Base-by-base conservation (phyloP, 805 yeast species). In the Myxozyma udenii region DNA sequence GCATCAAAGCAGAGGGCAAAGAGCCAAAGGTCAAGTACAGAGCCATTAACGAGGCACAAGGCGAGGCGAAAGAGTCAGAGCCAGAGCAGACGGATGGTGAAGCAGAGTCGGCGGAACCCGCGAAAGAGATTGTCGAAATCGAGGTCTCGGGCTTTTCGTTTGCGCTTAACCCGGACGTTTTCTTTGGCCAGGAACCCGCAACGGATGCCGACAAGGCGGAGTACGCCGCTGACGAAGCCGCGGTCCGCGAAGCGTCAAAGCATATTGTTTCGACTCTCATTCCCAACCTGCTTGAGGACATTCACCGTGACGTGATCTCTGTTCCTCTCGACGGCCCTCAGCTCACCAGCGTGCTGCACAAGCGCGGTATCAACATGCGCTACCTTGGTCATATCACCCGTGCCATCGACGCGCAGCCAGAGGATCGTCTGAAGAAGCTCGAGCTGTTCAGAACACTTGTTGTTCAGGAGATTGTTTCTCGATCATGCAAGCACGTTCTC, bases 311-410 rank as follows among this genome's bases (percentile, higher is more conserved):
- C 37, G 68, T 72, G 19, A 57, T 68, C 7, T 71, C 76, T 44
- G 78, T 83, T 35, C 96, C 98, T 40, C 73, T 85, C 50, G 95
- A 89, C 65, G 96, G 98, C 59, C 65, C 70, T 2, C 93, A 89
- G 63, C 77, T 93, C 61, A 71, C 86, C 18, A 72, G 75, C 38
- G 66, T 76, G 47, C 69, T 91, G 69, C 98, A 93, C 68, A 78
- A 78, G 57, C 73, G 75, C 49, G 98, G 98, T 74, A 82, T 91
- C 67, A 90, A 88, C 68, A 66, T 90, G 70, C 84, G 98, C 72
- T 91, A 91, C 65, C 75, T 91, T 63, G 96, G 96, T 53, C 68
- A 64, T 16, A 30, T 54, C 11, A 33, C 42, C 16, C 50, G 33
- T 12, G 46, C 42, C 12, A 30, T 44, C 9, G 33, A 28, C 14